Base-by-base conservation (phyloP, 345 rosid genomes). In the Melaleuca alternifolia region DNA sequence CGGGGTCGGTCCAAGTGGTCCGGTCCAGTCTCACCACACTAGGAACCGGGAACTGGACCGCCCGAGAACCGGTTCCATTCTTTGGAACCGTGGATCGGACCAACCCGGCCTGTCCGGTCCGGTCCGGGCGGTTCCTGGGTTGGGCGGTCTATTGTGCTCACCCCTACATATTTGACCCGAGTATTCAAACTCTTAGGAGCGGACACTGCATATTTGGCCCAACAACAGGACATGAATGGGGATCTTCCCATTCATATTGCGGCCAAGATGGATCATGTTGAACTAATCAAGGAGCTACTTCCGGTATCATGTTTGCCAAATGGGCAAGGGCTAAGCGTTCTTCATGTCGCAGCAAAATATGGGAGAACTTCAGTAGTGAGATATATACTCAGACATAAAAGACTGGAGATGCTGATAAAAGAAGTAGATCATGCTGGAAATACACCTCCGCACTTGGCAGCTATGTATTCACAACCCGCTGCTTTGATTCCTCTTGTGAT, bases 201-300 rank as follows among this genome's bases (percentile, higher is more conserved):
- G n/a, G n/a, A n/a, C n/a, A n/a, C n/a, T n/a, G n/a, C n/a, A n/a
- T 16, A 53, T 53, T 18, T 7, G 56, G 57, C 11, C 0, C 57
- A 1, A 54, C 2, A 54, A 54, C 5, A 0, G 10, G 24, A 54
- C 57, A 1, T 0, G 0, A 54, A 7, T 20, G 57, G 57, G 57
- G 2, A 54, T 54, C 57, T 54, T 54, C 11, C 57, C 57, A 54
- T 54, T 54, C 26, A 54, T 54, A 54, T 54, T 2, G 57, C 57
- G 57, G 21, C 24, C 57, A 54, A 3, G 11, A 3, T 1, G 57
- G 11, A 4, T 54, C 26, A 54, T 54, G 10, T 20, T 7, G 57
- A 0, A 20, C 10, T 20, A 54, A 54, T 54, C 4, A 0, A 21
- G 1, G 21, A 20, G 26, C 57, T 54, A 54, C 26, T 20, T 54